phyloP scores from a whole-genome alignment of 345 rosid genomes.

The Salix purpurea region DNA sequence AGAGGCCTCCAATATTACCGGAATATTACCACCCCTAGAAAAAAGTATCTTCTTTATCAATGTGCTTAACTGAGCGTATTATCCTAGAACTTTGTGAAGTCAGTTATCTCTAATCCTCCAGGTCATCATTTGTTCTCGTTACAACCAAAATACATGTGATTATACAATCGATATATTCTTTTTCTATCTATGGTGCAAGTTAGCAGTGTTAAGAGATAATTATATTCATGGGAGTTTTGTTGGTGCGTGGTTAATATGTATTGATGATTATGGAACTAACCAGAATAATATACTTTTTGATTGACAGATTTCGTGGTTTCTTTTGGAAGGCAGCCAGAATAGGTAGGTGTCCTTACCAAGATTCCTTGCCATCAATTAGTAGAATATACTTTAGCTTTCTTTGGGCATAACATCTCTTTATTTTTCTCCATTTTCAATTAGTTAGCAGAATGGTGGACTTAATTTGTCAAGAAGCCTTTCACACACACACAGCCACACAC shows the following conservation, averaged over 20 bases:
- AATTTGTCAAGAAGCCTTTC: not conserved
- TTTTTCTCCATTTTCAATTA: not conserved
- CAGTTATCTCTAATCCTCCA: not conserved
- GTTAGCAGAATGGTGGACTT: not conserved
- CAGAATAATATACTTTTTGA: not conserved
- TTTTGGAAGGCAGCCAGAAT: constrained; percentile 99
- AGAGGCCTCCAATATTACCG: not conserved
- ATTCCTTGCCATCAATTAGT: not conserved
- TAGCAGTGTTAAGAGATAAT: not conserved
- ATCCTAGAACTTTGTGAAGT: not conserved
- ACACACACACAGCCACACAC: too few relatives aligned
- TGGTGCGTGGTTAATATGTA: not conserved
- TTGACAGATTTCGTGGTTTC: constrained; percentile 81
- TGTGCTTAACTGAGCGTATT: not conserved
- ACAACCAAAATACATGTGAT: not conserved
- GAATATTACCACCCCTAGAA: not conserved
- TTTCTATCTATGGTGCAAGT: not conserved
- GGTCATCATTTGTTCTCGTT: not conserved
- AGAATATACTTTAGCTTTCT: not conserved
- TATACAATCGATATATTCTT: not conserved
- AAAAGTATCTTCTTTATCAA: not conserved
- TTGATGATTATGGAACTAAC: constrained; percentile 6
- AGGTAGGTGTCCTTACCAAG: constrained; percentile 43
- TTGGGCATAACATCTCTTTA: not conserved
- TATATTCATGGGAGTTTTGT: not conserved